Base-by-base conservation (phyloP, 2,329 filamentous ascomycete genomes). In the Fusarium napiforme region DNA sequence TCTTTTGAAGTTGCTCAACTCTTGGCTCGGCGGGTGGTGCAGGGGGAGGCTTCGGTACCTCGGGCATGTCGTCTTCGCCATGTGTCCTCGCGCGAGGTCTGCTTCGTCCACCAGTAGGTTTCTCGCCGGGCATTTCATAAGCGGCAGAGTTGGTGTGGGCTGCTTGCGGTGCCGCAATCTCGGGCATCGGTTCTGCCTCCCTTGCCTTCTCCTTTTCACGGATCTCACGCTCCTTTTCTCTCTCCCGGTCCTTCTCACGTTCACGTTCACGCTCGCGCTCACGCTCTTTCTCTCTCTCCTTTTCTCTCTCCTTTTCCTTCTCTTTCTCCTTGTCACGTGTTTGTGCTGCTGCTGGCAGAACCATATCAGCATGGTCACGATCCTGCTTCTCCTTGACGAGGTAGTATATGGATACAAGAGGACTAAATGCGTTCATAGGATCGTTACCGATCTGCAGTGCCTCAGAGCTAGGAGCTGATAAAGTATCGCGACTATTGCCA, bases 361-460 rank as follows among this genome's bases (percentile, higher is more conserved):
- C 71, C 63, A 78, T 78, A 37, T 81, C 81, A 23, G 77, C 74
- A 53, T 85, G 85, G 78, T 98, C 95, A 40, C 94, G 91, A 56
- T 97, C 94, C 72, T 94, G 90, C 84, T 98, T 98, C 84, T 99
- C 96, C 75, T 91, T 92, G n/a, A 97, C 96, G 7, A 99, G 88
- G 78, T 97, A 97, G 82, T 99, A 99, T 19, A 99, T 92, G 3
- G 96, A 98, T 12, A 98, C 87, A 19, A 98, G 86, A 12, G 96
- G 96, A 77, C 93, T 96, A 81, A 93, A 99, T 8, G 96, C 96
- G 81, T 98, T 98, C 65, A 97, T 85, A 2, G 96, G 95, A 78
- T 99, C 96, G 64, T 89, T 90, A 16, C 95, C 95, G 39, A 96
- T 84, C 73, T 94, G 91, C 23, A 98, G 87, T 8, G 93, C 93